Evolutionary conservation across 176 grass and related monocot species (phyloP).

Genomic region (Aegilops umbellulata): DNA sequence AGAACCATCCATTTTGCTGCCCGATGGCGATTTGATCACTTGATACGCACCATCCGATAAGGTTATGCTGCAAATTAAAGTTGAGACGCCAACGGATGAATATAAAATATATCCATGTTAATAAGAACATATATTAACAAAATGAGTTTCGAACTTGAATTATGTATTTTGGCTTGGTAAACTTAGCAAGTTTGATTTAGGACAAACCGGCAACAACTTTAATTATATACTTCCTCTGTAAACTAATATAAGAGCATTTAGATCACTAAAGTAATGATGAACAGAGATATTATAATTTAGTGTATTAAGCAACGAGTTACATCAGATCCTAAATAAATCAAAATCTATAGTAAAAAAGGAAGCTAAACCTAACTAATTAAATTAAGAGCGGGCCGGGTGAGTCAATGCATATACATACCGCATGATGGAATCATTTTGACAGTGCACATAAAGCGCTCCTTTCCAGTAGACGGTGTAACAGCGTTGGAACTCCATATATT

Average conservation of each 20-base stretch:
- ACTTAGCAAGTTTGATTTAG: no score
- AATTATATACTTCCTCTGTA: no score
- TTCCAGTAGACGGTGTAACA: background rate
- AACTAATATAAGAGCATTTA: no score
- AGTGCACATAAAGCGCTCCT: background rate
- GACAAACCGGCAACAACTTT: no score
- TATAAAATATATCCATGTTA: background rate
- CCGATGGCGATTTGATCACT: background rate
- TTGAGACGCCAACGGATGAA: background rate
- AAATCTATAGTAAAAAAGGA: background rate
- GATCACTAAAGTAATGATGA: no score
- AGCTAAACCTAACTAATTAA: background rate
- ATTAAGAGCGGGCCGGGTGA: background rate
- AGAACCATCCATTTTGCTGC: no score
- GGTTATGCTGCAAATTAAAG: background rate
- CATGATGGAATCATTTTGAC: background rate
- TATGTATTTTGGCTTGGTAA: no score
- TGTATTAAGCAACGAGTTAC: no score
- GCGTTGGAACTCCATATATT: accelerated
- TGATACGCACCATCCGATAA: background rate
- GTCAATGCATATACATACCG: background rate
- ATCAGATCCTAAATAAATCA: no score
- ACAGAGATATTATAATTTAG: no score
- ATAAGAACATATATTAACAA: background rate
- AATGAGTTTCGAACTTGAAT: background rate